Percentiles rank a stretch among this genome's conserved stretches.
Conservation (phyloP, 148 eudicot genomes). For the Rhododendron ovatum region DNA sequence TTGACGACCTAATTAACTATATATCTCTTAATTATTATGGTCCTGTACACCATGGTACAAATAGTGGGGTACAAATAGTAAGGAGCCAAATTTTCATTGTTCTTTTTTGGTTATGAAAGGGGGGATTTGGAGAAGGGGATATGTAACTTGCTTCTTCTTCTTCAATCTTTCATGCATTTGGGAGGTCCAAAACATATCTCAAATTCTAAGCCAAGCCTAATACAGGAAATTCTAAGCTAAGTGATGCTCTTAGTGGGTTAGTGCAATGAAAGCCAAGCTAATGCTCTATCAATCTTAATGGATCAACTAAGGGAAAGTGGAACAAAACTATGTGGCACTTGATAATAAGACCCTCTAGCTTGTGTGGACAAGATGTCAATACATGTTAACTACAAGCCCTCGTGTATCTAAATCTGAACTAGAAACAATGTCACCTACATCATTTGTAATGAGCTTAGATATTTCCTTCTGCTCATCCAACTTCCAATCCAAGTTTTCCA, state of each 20-base stretch:
- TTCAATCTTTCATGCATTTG: neutral
- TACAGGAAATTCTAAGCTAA: neutral
- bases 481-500: constrained; percentile 91
- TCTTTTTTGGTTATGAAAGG: neutral
- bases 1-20: neutral
- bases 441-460: constrained; percentile 57
- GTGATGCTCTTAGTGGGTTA: neutral
- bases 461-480: constrained; percentile 83
- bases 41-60: neutral
- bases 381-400: neutral
- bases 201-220: neutral
- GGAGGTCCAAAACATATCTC: neutral
- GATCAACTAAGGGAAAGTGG: too few species aligned
- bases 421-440: constrained; percentile 35
- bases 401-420: neutral
- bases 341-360: neutral
- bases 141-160: neutral
- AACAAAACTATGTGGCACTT: neutral
- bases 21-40: neutral
- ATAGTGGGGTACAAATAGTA: neutral
- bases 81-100: neutral
- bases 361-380: neutral
- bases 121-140: neutral
- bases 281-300: too few species aligned
- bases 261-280: neutral